Evolutionary conservation across 2,329 filamentous ascomycete species (phyloP).

Genomic region (Aspergillus versicolor): DNA sequence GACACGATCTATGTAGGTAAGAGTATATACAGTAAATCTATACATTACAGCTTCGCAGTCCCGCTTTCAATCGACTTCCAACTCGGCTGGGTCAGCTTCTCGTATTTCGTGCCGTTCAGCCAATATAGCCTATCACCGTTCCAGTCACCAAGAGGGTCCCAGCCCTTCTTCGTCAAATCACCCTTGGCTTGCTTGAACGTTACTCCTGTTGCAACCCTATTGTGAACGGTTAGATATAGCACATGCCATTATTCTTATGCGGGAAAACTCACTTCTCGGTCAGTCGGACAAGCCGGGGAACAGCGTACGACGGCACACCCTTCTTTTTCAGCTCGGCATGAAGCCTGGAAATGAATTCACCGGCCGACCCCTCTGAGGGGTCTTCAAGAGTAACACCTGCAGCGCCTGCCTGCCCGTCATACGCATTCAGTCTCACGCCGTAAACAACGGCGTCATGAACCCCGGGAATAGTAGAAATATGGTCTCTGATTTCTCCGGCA

Average conservation of each 20-base stretch:
- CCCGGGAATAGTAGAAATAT: constrained; percentile 41
- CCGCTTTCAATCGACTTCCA: constrained; percentile 46
- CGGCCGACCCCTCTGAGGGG: constrained; percentile 26
- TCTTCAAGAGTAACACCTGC: constrained; percentile 46
- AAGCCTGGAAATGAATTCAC: constrained; percentile 38
- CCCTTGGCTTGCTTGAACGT: constrained; percentile 53
- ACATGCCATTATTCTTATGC: not conserved
- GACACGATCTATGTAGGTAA: not conserved
- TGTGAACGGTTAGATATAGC: constrained; percentile 1
- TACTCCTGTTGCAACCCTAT: constrained; percentile 45
- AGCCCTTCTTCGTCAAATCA: constrained; percentile 43
- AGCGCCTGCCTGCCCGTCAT: constrained; percentile 51
- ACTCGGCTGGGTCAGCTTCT: constrained; percentile 35
- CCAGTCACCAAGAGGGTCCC: constrained; percentile 35
- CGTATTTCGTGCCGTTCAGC: constrained; percentile 43
- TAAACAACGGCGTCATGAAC: constrained; percentile 48
- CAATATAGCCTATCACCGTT: constrained; percentile 44
- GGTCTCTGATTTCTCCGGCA: constrained; percentile 47
- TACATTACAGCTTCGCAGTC: constrained; percentile 41
- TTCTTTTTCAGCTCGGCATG: constrained; percentile 41
- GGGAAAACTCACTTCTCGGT: constrained; percentile 42
- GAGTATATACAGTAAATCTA: not conserved
- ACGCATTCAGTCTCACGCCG: constrained; percentile 44
- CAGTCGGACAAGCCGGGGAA: constrained; percentile 49
- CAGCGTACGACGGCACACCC: constrained; percentile 48